Evolutionary conservation across 2,329 filamentous ascomycete genomes (phyloP).

Genomic region (Thyridium curvatum): DNA sequence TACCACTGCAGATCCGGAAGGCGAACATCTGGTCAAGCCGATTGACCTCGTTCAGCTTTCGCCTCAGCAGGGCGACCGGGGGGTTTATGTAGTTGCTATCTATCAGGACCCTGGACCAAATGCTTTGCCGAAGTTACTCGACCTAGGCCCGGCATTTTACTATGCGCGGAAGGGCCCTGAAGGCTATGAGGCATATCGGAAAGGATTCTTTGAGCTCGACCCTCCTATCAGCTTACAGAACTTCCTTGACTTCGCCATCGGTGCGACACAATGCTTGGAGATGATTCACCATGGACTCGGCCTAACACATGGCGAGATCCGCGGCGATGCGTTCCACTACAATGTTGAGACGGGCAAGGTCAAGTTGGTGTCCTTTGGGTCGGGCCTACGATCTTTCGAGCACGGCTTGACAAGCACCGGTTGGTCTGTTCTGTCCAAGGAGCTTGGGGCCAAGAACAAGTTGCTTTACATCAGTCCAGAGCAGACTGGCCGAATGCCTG

Average conservation of each 20-base stretch:
- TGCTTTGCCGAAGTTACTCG: constrained; percentile 61
- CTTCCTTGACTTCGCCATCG: constrained; percentile 89
- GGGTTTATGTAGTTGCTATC: constrained; percentile 69
- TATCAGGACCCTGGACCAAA: constrained; percentile 75
- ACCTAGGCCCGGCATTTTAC: constrained; percentile 73
- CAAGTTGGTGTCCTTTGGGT: constrained; percentile 78
- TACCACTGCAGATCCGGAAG: constrained; percentile 63
- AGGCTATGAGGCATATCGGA: constrained; percentile 36
- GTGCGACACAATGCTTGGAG: constrained; percentile 78
- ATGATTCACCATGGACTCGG: constrained; percentile 85
- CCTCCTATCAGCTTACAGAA: constrained; percentile 63
- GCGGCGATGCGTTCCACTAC: constrained; percentile 88
- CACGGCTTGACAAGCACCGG: constrained; percentile 80
- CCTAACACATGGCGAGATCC: constrained; percentile 84
- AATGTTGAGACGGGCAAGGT: constrained; percentile 64
- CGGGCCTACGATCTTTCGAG: constrained; percentile 81
- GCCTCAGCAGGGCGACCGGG: constrained; percentile 61
- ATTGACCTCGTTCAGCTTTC: constrained; percentile 72
- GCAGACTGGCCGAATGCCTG: constrained; percentile 87
- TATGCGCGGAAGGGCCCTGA: constrained; percentile 46
- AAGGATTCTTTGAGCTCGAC: constrained; percentile 39
- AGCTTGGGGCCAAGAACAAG: constrained; percentile 82
- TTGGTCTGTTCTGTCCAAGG: constrained; percentile 77
- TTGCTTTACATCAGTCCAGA: constrained; percentile 89
- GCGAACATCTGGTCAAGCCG: constrained; percentile 71